A percentile compares a stretch with the other conserved stretches of the same genome.
Conservation (phyloP, 2,329 filamentous ascomycete species). For the Diaporthe citriasiana region DNA sequence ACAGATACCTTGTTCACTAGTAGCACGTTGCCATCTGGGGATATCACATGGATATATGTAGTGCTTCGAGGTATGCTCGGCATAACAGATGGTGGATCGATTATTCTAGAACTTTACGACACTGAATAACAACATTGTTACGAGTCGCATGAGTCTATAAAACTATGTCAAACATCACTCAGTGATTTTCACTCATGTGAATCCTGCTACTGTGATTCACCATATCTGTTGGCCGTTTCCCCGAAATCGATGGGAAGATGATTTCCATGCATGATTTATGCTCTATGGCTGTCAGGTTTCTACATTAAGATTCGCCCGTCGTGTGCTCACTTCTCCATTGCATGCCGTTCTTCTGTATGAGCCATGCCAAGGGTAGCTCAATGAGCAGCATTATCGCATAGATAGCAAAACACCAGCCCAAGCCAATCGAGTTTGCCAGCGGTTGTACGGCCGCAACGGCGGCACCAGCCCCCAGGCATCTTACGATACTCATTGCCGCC, state of each 20-base stretch:
- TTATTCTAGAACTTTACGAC: not conserved
- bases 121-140: not conserved
- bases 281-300: no score
- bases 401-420: constrained; percentile 17
- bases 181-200: not conserved
- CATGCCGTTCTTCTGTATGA: constrained; percentile 4
- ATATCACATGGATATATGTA: not conserved
- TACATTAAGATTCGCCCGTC: not conserved
- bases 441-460: constrained; percentile 4
- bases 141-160: not conserved
- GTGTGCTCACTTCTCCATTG: not conserved
- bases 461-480: not conserved
- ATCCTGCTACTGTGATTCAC: no score
- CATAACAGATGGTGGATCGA: not conserved
- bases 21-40: not conserved
- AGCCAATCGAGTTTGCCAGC: not conserved
- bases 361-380: not conserved
- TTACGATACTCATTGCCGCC: not conserved
- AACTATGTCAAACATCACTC: not conserved
- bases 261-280: no score
- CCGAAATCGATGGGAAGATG: no score
- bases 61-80: not conserved
- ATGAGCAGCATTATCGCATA: not conserved
- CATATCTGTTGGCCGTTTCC: no score
- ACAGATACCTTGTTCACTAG: constrained; percentile 36